Evolutionary conservation across 2,329 filamentous ascomycete genomes (phyloP), one percentile per base, ranked within the genome.

Genomic region (Aureobasidium vineae): DNA sequence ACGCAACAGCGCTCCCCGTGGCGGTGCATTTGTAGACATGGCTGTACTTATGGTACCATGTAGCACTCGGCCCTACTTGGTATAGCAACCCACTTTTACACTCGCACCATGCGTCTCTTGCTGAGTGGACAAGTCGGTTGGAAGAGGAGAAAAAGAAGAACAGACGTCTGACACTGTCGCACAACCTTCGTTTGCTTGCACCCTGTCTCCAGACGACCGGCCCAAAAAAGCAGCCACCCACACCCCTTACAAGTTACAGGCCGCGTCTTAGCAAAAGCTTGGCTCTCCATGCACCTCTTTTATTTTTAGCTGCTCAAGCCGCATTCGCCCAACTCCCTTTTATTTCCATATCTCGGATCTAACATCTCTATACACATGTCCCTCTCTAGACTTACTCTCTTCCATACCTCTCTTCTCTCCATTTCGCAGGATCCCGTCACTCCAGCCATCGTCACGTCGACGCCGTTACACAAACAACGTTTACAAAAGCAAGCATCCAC

Each of bases 1-100:
- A 57, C 68, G 68, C 63, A 68, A 23, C 43, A 63, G 33, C 47
- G 33, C 33, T 41, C 45, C 59, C 15, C 36, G 59, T 63, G 59
- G 59, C 59, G 43, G 59, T 63, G 59, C 57, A 47, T 3, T 1
- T 28, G 57, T 23, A 28, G 28, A 47, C 43, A 47, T 61, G 41
- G 41, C 19, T 36, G 57, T 49, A 36, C 41, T 61, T 28, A 28
- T 5, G 19, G 57, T 49, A 36, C 41, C 19, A 47, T 49, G 38
- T 41, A 36, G 41, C 31, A 33, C 57, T 47, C 41, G 57, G 57
- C 57, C 43, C 41, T 47, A 47, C 38, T 23, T 36, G 33, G 33
- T 36, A 36, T 36, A 36, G 43, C 19, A 49, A 49, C 43, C 31
- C 31, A 49, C 56, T 59, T 33, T 43, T 33, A 40, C 36, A 19